Evolutionary conservation across 192 early-diverging fungal species (phyloP).

Genomic region (Chytriomyces sp.): DNA sequence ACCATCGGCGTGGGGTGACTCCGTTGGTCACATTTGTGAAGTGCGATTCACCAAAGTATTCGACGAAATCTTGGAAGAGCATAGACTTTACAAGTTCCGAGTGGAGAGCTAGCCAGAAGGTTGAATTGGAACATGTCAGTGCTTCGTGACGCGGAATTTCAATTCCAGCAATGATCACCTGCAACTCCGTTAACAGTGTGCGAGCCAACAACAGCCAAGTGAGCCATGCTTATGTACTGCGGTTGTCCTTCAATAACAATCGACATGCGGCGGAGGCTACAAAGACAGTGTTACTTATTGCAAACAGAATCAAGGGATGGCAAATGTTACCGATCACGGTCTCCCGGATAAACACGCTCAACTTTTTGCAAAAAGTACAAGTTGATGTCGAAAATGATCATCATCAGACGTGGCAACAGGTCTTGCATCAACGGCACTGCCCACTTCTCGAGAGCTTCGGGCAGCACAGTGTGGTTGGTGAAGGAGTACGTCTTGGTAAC

Average conservation of each 20-base stretch:
- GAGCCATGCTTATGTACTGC: slow-evolving; percentile 98
- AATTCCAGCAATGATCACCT: background rate
- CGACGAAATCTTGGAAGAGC: slow-evolving; percentile 92
- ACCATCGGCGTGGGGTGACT: slow-evolving; percentile 92
- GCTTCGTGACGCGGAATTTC: background rate
- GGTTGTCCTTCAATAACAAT: slow-evolving; percentile 94
- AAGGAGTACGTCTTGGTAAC: slow-evolving; percentile 89
- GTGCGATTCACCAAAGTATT: slow-evolving; percentile 81
- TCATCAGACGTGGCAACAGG: slow-evolving; percentile 95
- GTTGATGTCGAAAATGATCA: slow-evolving; percentile 99
- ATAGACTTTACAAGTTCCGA: slow-evolving; percentile 54
- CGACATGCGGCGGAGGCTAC: slow-evolving; percentile 82
- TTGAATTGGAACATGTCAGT: background rate
- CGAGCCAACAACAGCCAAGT: slow-evolving; percentile 89
- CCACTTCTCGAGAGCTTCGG: slow-evolving; percentile 98
- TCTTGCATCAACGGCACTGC: slow-evolving; percentile 91
- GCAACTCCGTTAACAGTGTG: slow-evolving; percentile 98
- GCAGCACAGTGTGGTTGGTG: slow-evolving; percentile 98
- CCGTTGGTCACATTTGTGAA: slow-evolving; percentile 99
- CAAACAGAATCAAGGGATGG: too few species aligned
- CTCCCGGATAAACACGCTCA: slow-evolving; percentile 82
- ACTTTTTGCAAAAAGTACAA: slow-evolving; percentile 96
- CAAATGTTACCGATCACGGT: slow-evolving; percentile 62
- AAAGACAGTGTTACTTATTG: slow-evolving; percentile 24
- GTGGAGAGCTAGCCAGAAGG: slow-evolving; percentile 40